phyloP scores from a whole-genome alignment of 208 protist species.

The Endotrypanum monterogeii region DNA sequence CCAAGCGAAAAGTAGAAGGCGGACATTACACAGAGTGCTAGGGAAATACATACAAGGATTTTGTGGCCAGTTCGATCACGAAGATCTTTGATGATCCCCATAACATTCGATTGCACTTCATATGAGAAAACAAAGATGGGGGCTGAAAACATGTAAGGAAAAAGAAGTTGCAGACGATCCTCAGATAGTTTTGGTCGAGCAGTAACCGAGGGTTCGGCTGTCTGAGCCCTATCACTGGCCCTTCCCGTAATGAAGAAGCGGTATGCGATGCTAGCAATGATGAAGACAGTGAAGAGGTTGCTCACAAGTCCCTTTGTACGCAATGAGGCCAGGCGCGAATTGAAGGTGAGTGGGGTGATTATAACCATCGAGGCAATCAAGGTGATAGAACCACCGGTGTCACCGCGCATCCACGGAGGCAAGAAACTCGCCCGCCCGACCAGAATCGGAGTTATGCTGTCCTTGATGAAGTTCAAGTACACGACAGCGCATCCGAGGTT shows the following conservation, averaged over 20 bases:
- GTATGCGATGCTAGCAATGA: slow-evolving; percentile 67
- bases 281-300: slow-evolving; percentile 74
- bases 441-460: slow-evolving; percentile 60
- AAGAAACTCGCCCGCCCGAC: slow-evolving; percentile 46
- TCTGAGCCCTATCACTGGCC: background rate
- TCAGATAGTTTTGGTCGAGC: slow-evolving; percentile 8
- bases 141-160: slow-evolving; percentile 70
- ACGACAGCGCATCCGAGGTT: slow-evolving; percentile 73
- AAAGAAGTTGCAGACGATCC: slow-evolving; percentile 15
- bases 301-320: slow-evolving; percentile 77
- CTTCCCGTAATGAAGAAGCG: slow-evolving; percentile 55
- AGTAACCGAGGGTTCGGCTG: background rate
- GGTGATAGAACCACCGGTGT: slow-evolving; percentile 41
- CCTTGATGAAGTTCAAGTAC: slow-evolving; percentile 76
- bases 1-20: slow-evolving; percentile 60
- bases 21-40: slow-evolving; percentile 64
- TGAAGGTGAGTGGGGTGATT: slow-evolving; percentile 75
- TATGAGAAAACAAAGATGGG: slow-evolving; percentile 85
- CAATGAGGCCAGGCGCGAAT: slow-evolving; percentile 75
- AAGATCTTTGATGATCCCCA: slow-evolving; percentile 82
- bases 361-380: slow-evolving; percentile 49
- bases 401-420: slow-evolving; percentile 57
- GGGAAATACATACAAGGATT: slow-evolving; percentile 59
- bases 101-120: slow-evolving; percentile 83
- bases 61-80: slow-evolving; percentile 65